Conservation (phyloP, 352 stramenopile species). For the Nothophytophthora sp. region DNA sequence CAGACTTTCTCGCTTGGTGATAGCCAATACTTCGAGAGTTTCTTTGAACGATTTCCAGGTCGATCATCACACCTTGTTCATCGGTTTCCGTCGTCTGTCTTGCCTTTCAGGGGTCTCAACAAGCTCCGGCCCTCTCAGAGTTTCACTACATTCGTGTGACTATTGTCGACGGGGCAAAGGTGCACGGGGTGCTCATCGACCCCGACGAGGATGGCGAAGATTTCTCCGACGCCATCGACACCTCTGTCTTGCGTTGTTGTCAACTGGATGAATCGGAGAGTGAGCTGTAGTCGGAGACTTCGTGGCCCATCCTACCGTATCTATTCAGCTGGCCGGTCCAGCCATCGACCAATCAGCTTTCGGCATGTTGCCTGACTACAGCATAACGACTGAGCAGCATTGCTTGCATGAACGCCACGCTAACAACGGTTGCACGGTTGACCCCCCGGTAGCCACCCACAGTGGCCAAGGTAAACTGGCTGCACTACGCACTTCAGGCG, state of each 20-base stretch:
- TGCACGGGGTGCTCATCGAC: neutral
- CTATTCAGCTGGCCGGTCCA: neutral
- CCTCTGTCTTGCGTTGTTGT: neutral
- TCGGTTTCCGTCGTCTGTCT: neutral
- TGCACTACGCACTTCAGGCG: slow-evolving; percentile 7
- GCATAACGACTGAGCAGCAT: neutral
- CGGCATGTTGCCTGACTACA: slow-evolving; percentile 6
- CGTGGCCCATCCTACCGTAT: slow-evolving; percentile 5
- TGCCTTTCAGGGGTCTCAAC: neutral
- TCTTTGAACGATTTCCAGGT: no score
- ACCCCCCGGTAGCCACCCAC: neutral
- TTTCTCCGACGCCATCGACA: neutral
- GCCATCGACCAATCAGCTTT: slow-evolving; percentile 4
- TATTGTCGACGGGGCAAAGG: neutral
- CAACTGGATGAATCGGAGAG: neutral
- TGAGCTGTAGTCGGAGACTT: slow-evolving; percentile 4
- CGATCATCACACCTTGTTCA: no score
- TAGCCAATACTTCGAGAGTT: no score
- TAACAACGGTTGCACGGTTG: neutral
- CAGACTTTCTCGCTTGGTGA: slow-evolving; percentile 1
- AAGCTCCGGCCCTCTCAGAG: neutral
- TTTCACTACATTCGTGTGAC: slow-evolving; percentile 3
- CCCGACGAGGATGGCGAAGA: neutral
- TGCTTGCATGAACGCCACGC: neutral
- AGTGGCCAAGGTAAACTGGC: slow-evolving; percentile 1